Evolutionary conservation across 257 asterid genomes (phyloP).

Genomic region (Solanum acaule): DNA sequence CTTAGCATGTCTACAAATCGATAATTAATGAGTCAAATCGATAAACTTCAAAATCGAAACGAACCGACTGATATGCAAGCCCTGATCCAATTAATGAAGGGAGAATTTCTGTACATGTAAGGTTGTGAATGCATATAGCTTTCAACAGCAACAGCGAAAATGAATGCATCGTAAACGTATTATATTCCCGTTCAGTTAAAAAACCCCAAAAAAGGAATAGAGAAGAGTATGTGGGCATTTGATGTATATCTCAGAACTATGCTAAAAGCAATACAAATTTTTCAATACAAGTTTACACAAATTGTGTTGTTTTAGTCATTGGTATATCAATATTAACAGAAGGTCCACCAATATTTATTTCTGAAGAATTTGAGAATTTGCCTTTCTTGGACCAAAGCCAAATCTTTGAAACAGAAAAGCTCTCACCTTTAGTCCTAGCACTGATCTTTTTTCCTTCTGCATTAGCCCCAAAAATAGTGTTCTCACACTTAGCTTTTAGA

Average conservation of each 20-base stretch:
- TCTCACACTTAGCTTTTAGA: not conserved
- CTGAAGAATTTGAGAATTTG: constrained; percentile 10
- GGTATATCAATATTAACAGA: constrained; percentile 4
- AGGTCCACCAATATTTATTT: constrained; percentile 7
- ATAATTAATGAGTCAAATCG: too few species aligned
- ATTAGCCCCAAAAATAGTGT: constrained; percentile 3
- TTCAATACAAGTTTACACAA: not conserved
- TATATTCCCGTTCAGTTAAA: not conserved
- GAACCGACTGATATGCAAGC: not conserved
- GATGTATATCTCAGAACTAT: not conserved
- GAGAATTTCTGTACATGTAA: not conserved
- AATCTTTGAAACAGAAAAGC: constrained; percentile 60
- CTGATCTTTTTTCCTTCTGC: constrained; percentile 34
- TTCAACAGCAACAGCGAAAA: not conserved
- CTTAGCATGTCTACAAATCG: rapidly evolving
- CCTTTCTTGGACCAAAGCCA: constrained; percentile 66
- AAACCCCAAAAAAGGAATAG: not conserved
- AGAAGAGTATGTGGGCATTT: not conserved
- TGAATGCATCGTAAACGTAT: not conserved
- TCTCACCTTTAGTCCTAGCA: constrained; percentile 43
- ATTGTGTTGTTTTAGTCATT: constrained; percentile 8
- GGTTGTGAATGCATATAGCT: not conserved
- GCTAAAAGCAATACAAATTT: not conserved
- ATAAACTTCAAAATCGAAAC: too few species aligned
- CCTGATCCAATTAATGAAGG: not conserved